Evolutionary conservation across 2,329 filamentous ascomycete species (phyloP).

Genomic region (Aspergillus pseudoviridinutans): DNA sequence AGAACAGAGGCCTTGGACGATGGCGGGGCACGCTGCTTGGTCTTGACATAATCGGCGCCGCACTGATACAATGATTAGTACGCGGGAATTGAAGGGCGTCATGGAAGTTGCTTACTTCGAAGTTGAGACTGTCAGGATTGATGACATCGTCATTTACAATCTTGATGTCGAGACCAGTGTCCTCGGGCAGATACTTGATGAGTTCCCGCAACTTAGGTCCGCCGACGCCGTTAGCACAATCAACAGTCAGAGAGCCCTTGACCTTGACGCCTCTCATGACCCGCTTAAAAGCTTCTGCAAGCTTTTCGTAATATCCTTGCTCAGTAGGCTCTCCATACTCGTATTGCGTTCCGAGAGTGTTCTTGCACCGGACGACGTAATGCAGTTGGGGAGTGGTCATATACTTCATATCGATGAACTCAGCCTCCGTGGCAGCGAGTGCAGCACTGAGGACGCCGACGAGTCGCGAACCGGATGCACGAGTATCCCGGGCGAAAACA

Average conservation of each 20-base stretch:
- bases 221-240: constrained; percentile 95
- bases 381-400: constrained; percentile 97
- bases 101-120: constrained; percentile 58
- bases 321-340: constrained; percentile 88
- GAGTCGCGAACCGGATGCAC: constrained; percentile 82
- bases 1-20: constrained; percentile 71
- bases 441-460: constrained; percentile 75
- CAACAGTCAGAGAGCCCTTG: constrained; percentile 72
- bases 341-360: constrained; percentile 82
- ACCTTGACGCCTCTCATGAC: constrained; percentile 75
- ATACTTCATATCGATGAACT: constrained; percentile 80
- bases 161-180: constrained; percentile 72
- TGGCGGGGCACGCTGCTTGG: constrained; percentile 84
- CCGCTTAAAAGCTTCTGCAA: constrained; percentile 75
- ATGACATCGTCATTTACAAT: constrained; percentile 92
- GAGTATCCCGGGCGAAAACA: constrained; percentile 86
- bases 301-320: constrained; percentile 91
- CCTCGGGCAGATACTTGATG: constrained; percentile 72
- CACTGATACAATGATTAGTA: constrained; percentile 52
- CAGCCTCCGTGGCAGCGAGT: constrained; percentile 68
- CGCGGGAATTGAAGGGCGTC: background rate
- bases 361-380: constrained; percentile 90
- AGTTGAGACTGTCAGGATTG: constrained; percentile 82
- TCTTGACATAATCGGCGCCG: constrained; percentile 97
- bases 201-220: constrained; percentile 85